Evolutionary conservation across 345 rosid species (phyloP).

Genomic region (Excoecaria agallocha): DNA sequence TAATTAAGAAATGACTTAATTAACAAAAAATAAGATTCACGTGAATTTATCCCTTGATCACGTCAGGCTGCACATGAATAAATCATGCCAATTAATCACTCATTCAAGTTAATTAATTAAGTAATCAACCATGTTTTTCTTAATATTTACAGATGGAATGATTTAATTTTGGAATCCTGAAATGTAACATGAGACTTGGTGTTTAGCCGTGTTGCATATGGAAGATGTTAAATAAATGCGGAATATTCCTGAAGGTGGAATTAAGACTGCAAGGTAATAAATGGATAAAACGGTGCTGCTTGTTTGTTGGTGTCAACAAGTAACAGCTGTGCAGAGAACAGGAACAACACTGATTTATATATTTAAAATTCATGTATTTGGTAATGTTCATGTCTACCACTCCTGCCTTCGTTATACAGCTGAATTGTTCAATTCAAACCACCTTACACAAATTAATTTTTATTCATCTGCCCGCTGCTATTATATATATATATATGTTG

Average conservation of each 20-base stretch:
- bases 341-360: background rate
- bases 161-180: no score
- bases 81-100: background rate
- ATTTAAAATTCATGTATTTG: background rate
- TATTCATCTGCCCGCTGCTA: background rate
- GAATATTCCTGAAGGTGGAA: no score
- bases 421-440: background rate
- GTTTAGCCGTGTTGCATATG: no score
- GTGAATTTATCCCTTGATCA: background rate
- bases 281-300: no score
- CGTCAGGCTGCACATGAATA: background rate
- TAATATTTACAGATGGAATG: no score
- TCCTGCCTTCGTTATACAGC: background rate
- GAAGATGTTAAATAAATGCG: no score
- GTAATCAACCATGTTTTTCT: background rate
- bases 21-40: background rate
- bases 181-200: no score
- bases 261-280: no score
- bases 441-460: background rate
- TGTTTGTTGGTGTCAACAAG: no score
- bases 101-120: background rate
- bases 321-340: constrained; percentile 7
- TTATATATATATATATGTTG: no score
- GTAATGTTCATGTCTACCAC: constrained; percentile 29
- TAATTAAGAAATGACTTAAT: background rate